A percentile compares a stretch with the other conserved stretches of the same genome.
Conservation (phyloP, 2,329 filamentous ascomycete species). For the Colletotrichum cuscutae region DNA sequence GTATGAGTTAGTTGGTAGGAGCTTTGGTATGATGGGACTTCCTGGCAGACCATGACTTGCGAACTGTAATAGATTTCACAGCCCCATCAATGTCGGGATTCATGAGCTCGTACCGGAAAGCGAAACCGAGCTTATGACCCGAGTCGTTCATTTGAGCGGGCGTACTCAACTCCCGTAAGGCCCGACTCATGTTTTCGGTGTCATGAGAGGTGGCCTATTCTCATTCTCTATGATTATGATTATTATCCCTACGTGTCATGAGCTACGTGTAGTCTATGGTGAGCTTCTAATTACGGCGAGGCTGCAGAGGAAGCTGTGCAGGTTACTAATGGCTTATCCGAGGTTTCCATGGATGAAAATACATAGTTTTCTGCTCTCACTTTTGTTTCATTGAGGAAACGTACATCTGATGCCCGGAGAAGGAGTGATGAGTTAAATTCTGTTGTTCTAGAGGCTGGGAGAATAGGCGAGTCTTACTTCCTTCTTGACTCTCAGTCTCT, state of each 20-base stretch:
- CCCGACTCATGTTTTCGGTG: not conserved
- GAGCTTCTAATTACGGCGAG: too few relatives aligned
- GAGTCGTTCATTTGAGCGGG: not conserved
- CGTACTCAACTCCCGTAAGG: not conserved
- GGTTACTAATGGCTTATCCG: too few relatives aligned
- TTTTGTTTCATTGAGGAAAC: too few relatives aligned
- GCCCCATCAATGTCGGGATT: not conserved
- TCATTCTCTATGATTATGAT: not conserved
- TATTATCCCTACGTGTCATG: too few relatives aligned
- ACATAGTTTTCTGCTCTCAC: too few relatives aligned
- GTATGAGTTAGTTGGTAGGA: not conserved
- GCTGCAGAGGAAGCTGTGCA: too few relatives aligned
- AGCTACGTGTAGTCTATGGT: not conserved
- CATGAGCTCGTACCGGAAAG: not conserved
- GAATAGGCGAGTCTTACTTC: accelerated
- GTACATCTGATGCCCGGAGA: too few relatives aligned
- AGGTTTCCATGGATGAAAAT: too few relatives aligned
- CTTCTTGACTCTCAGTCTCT: too few relatives aligned
- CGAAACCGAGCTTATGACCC: not conserved
- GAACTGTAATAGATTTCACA: not conserved
- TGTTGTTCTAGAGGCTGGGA: too few relatives aligned
- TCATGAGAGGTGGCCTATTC: not conserved
- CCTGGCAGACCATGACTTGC: not conserved
- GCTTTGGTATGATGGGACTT: not conserved
- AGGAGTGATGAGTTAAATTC: too few relatives aligned